A percentile compares a stretch with the other conserved stretches of the same genome.
phyloP scores from a whole-genome alignment of 257 asterid species.

The Linderniella brevidens region DNA sequence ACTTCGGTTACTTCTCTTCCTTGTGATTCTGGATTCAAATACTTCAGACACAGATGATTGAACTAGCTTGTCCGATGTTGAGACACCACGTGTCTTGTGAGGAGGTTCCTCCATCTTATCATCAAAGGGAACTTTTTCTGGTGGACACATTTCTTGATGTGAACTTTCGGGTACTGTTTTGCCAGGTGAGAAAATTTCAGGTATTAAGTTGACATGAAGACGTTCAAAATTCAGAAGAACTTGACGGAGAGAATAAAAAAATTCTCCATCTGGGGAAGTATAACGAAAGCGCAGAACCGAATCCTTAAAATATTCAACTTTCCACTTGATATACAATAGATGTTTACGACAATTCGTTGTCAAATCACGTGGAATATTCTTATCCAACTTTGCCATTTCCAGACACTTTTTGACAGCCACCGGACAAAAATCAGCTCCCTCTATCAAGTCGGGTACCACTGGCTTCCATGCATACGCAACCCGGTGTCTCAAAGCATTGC shows the following conservation, averaged over 20 bases:
- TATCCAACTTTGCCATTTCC: slow-evolving; percentile 1
- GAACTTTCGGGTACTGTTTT: slow-evolving; percentile 5
- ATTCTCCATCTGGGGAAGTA: slow-evolving; percentile 28
- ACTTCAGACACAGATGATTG: slow-evolving; percentile 14
- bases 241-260: slow-evolving; percentile 20
- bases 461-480: slow-evolving; percentile 19
- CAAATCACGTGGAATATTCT: background rate
- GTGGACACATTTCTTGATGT: slow-evolving; percentile 11
- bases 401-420: slow-evolving; percentile 21
- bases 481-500: slow-evolving; percentile 11
- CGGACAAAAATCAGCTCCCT: slow-evolving; percentile 31
- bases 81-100: slow-evolving; percentile 7
- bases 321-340: slow-evolving; percentile 54
- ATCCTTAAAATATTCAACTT: slow-evolving; percentile 15
- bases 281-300: slow-evolving; percentile 13
- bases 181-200: slow-evolving; percentile 12
- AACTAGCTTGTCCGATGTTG: slow-evolving; percentile 15
- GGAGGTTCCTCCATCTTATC: slow-evolving; percentile 8
- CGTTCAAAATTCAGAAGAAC: slow-evolving; percentile 11
- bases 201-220: slow-evolving; percentile 12
- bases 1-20: slow-evolving; percentile 21
- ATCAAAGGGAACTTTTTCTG: slow-evolving; percentile 2
- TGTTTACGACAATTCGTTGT: slow-evolving; percentile 22
- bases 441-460: slow-evolving; percentile 18
- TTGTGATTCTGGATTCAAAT: slow-evolving; percentile 10